Evolutionary conservation across 305 asterid genomes (phyloP).

Genomic region (Petunia hybrid): DNA sequence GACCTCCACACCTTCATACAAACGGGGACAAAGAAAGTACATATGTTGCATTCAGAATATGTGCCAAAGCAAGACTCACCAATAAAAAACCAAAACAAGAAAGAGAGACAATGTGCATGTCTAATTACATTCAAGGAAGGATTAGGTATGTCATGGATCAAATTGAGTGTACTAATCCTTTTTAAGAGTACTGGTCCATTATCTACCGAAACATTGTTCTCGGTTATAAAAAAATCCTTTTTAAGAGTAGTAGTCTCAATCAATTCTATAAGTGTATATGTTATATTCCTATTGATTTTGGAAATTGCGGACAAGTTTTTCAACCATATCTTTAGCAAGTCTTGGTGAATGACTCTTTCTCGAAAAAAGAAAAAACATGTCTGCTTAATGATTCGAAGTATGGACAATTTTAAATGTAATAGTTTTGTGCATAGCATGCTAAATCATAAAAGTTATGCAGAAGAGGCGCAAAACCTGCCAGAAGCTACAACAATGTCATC

Average conservation of each 20-base stretch:
- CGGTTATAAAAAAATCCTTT: background rate
- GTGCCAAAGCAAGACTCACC: background rate
- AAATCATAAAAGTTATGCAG: conserved; percentile 19
- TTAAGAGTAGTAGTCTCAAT: background rate
- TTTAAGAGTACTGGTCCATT: background rate
- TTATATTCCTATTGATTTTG: conserved; percentile 1
- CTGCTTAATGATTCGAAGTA: background rate
- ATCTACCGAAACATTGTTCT: too few relatives aligned
- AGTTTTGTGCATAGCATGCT: background rate
- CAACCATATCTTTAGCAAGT: conserved; percentile 23
- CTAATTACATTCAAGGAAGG: background rate
- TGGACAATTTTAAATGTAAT: conserved; percentile 7
- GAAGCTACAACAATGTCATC: conserved; percentile 90
- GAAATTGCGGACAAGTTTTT: background rate
- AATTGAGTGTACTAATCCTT: conserved; percentile 11
- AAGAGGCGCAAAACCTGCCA: conserved; percentile 69
- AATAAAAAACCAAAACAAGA: background rate
- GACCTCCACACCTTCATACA: too few relatives aligned
- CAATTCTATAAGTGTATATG: background rate
- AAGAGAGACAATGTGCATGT: background rate
- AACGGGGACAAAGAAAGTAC: too few relatives aligned
- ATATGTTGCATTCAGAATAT: background rate
- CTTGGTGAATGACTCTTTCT: background rate
- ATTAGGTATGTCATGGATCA: conserved; percentile 3
- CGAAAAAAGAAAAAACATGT: too few relatives aligned